Percentiles rank a stretch among this genome's conserved stretches.
Conservation (phyloP, 75 land plant genomes). For the Sequoia sempervirens region DNA sequence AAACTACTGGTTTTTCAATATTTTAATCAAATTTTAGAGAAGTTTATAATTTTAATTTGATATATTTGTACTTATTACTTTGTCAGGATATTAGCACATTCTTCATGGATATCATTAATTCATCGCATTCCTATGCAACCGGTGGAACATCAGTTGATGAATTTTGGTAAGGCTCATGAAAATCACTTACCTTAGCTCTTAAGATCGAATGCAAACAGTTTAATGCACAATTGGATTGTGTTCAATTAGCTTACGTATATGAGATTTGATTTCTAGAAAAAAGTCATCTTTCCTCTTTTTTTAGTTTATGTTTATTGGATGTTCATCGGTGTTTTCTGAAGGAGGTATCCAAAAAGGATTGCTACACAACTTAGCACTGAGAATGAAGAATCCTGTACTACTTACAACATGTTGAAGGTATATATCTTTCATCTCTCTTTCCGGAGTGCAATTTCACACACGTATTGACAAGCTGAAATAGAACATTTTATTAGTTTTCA, state of each 20-base stretch:
- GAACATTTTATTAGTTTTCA: neutral
- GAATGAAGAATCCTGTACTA: conserved; percentile 91
- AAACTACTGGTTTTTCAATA: neutral
- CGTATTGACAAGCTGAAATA: neutral
- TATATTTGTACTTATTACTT: neutral
- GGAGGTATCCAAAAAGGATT: conserved; percentile 72
- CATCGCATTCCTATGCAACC: conserved; percentile 87
- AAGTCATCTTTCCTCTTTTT: neutral
- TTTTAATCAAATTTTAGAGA: neutral
- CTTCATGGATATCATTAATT: conserved; percentile 81
- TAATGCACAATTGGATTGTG: neutral
- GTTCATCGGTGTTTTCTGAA: conserved; percentile 16
- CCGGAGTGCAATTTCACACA: neutral
- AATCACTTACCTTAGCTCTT: neutral
- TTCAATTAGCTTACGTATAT: neutral
- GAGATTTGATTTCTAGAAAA: neutral
- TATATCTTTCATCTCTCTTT: neutral
- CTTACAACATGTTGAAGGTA: conserved; percentile 97
- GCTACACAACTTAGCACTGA: conserved; percentile 61
- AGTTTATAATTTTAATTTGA: neutral
- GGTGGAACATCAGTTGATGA: conserved; percentile 85
- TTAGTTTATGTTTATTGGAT: neutral
- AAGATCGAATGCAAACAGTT: neutral
- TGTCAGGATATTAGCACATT: conserved; percentile 64
- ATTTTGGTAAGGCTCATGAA: conserved; percentile 56